Conservation (phyloP, 495 filamentous ascomycete genomes). For the Clohesyomyces aquaticus region DNA sequence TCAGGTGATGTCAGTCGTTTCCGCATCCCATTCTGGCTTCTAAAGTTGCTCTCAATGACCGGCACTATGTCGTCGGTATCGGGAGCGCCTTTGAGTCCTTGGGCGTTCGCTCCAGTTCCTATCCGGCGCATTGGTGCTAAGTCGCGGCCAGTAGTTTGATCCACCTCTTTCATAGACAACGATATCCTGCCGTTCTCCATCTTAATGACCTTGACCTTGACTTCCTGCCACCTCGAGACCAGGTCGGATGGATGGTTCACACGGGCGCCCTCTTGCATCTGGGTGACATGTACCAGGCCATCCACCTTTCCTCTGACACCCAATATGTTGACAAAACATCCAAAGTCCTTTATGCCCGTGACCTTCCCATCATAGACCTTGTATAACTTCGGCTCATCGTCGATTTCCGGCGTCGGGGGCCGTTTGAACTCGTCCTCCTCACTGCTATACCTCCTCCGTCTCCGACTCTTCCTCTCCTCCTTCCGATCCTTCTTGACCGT, state of each 20-base stretch:
- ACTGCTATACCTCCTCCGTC: slow-evolving; percentile 52
- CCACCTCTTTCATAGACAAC: slow-evolving; percentile 95
- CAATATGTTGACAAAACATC: slow-evolving; percentile 90
- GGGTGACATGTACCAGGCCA: slow-evolving; percentile 93
- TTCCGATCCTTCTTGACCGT: slow-evolving; percentile 48
- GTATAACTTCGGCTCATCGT: slow-evolving; percentile 78
- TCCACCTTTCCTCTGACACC: slow-evolving; percentile 87
- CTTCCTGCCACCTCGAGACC: slow-evolving; percentile 74
- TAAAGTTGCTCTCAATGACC: slow-evolving; percentile 66
- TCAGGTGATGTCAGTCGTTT: slow-evolving; percentile 96
- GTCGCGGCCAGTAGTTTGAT: slow-evolving; percentile 87
- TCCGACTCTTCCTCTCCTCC: slow-evolving; percentile 42
- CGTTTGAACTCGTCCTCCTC: slow-evolving; percentile 68
- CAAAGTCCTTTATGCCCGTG: slow-evolving; percentile 92
- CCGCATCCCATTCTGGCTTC: slow-evolving; percentile 61
- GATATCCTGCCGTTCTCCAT: slow-evolving; percentile 80
- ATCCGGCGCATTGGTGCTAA: slow-evolving; percentile 78
- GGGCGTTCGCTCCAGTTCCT: slow-evolving; percentile 91
- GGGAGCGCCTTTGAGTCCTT: slow-evolving; percentile 60
- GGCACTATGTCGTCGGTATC: slow-evolving; percentile 57
- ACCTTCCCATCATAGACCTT: slow-evolving; percentile 91
- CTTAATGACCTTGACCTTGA: slow-evolving; percentile 92
- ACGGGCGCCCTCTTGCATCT: slow-evolving; percentile 82
- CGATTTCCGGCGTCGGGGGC: slow-evolving; percentile 76
- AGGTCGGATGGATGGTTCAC: slow-evolving; percentile 93